Evolutionary conservation across 768 basidiomycete species (phyloP), one percentile per base, ranked within the genome.

Genomic region (Termitomyces sp.): DNA sequence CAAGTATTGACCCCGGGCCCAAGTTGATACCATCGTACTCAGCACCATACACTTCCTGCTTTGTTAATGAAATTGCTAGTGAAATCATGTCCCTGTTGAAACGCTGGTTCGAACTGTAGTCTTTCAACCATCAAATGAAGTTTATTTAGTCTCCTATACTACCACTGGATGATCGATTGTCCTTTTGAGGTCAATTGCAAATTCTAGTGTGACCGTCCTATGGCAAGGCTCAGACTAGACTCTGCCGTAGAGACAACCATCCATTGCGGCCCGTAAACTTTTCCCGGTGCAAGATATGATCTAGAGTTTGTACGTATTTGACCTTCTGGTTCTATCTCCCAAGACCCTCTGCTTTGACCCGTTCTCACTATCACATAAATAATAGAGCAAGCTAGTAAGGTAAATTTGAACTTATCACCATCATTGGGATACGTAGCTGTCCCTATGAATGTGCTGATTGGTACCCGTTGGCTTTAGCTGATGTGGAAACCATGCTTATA

Each of bases 371-470:
- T 34, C 34, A 29, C 34, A 34, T 34, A 13, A 13, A 34, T 12
- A 3, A 12, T 15, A 12, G 2, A 13, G 3, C n/a, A 15, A 13
- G 15, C 3, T 15, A 36, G 34, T 15, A 12, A 36, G 12, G 4
- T 36, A 7, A 37, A 28, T 29, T 60, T n/a, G n/a, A n/a, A n/a
- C n/a, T n/a, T n/a, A n/a, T n/a, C n/a, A n/a, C 16, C 51, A 6
- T n/a, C 29, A 51, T 48, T 22, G 44, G 34, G 48, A 22, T 56
- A n/a, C 65, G 71, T 67, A 1, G 59, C 77, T 12, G 76, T 74
- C 0, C 62, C 67, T 0, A 48, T 74, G 16, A 71, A 72, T 53
- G 70, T 82, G 45, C 24, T 76, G 15, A 62, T 68, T 22, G 74
- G 80, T 80, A 54, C 37, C 16, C 37, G 16, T 37, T 7, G 5